These are phyloP conservation scores for Lizanozyma gosingica DNA, from an alignment of 1,139 yeast genomes.

Conservation along the genomic window DNA sequence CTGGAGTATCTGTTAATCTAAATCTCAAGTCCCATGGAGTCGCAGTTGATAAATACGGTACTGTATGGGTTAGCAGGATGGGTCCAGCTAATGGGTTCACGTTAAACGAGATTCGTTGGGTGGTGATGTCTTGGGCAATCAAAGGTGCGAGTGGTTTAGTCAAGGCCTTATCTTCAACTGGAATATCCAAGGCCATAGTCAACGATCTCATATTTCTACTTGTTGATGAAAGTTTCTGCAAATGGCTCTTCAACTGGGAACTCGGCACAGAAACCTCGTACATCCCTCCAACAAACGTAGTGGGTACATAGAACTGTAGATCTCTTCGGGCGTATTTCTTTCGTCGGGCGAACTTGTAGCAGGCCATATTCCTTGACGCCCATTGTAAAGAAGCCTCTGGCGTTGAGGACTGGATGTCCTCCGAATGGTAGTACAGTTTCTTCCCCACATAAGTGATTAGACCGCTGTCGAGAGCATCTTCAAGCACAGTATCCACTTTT, in stretches of 20 bases:
- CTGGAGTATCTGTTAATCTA: constrained; percentile 18
- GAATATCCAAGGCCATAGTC: constrained; percentile 22
- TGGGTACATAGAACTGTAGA: constrained; percentile 45
- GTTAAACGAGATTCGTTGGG: constrained; percentile 35
- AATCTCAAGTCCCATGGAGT: constrained; percentile 35
- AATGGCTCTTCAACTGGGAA: constrained; percentile 15
- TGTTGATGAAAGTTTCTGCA: constrained; percentile 14
- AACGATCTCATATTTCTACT: constrained; percentile 7
- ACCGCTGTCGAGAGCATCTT: neutral
- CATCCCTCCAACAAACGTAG: constrained; percentile 58
- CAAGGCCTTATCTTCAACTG: constrained; percentile 12
- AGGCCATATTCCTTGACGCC: constrained; percentile 20
- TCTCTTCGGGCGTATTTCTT: constrained; percentile 47
- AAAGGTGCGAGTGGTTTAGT: constrained; percentile 49
- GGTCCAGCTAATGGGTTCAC: constrained; percentile 14
- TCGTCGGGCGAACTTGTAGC: constrained; percentile 58
- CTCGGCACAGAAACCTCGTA: constrained; percentile 41
- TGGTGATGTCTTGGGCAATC: constrained; percentile 46
- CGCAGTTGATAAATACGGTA: constrained; percentile 54
- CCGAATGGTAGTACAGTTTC: neutral
- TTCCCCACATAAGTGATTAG: neutral
- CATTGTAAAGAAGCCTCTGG: neutral
- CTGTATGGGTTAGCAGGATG: constrained; percentile 30
- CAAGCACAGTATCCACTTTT: neutral
- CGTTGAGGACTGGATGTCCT: neutral